Percentiles rank a stretch among this genome's conserved stretches.
These are phyloP conservation scores for Wakefieldia striispora DNA, from an alignment of 768 basidiomycete genomes.

Conservation along the genomic window DNA sequence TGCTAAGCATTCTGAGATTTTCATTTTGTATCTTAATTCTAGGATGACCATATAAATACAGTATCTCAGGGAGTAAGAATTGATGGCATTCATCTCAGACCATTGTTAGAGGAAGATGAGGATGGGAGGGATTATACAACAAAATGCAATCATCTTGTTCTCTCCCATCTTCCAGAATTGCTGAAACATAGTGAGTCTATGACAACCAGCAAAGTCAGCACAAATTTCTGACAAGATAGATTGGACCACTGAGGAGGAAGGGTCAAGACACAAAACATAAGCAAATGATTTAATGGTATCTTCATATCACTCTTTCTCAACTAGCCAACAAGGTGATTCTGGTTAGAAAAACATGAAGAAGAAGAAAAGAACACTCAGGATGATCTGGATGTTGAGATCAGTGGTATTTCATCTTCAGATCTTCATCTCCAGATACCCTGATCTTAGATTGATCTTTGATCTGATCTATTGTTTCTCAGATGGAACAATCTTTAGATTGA, in stretches of 20 bases:
- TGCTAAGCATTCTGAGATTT: too few species aligned
- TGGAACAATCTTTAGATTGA: too few species aligned
- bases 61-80: slow-evolving; percentile 42
- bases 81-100: slow-evolving; percentile 42
- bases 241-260: slow-evolving; percentile 28
- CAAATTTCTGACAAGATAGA: slow-evolving; percentile 35
- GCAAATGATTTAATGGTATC: slow-evolving; percentile 34
- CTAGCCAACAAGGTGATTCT: slow-evolving; percentile 43
- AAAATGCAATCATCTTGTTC: slow-evolving; percentile 24
- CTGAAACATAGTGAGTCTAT: slow-evolving; percentile 18
- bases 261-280: slow-evolving; percentile 24
- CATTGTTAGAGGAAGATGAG: slow-evolving; percentile 40
- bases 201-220: slow-evolving; percentile 34
- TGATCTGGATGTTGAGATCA: too few species aligned
- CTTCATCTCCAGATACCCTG: too few species aligned
- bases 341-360: slow-evolving; percentile 37
- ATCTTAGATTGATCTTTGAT: too few species aligned
- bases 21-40: too few species aligned
- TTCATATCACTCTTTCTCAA: slow-evolving; percentile 33
- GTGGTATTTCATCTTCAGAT: too few species aligned
- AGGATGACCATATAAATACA: too few species aligned
- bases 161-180: slow-evolving; percentile 37
- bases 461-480: too few species aligned
- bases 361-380: slow-evolving; percentile 39
- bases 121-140: slow-evolving; percentile 33